Base-by-base conservation (phyloP, 106 monocot species). In the Allium sativum region DNA sequence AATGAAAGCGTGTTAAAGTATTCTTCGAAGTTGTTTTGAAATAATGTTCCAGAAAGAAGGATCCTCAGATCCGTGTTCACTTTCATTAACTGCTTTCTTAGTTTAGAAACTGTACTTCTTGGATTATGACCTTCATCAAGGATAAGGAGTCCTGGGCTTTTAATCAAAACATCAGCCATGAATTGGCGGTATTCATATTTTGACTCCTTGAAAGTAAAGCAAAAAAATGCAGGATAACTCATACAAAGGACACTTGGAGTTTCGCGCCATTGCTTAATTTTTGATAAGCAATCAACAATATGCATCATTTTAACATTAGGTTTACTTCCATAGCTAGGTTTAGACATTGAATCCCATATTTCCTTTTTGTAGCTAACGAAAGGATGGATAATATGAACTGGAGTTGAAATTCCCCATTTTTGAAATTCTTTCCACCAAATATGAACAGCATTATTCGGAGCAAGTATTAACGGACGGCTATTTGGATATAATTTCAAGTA, bases 91-190 rank as follows among this genome's bases (percentile, higher is more conserved):
- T 69, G 52, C 55, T 58, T 85, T 56, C 90, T 74, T 12, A 91
- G 64, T 61, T 91, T 82, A 5, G 86, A 86, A 16, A 42, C 71
- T 14, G 72, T 91, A 48, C 82, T 91, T 74, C 86, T 82, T 53
- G 82, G 86, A 53, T 85, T 86, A 65, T 91, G 90, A 21, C 90
- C 90, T 70, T 91, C 91, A 56, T 91, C 91, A 4, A 91, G 70
- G 59, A 91, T 65, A 48, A 91, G 57, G 22, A 91, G 53, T 14
- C 82, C 91, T 8, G 91, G 85, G 22, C 68, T 83, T 16, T 79
- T 73, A 13, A 52, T 72, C 65, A 91, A 67, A 15, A 80, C 59
- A n/a, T 71, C 57, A 9, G 75, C 77, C 62, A 86, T 78, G 44
- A 83, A 82, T 11, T 31, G 67, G 7, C 47, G n/a, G 51, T 83